Evolutionary conservation across 306 rosid species (phyloP).

Genomic region (Sphenostylis stenocarpa): DNA sequence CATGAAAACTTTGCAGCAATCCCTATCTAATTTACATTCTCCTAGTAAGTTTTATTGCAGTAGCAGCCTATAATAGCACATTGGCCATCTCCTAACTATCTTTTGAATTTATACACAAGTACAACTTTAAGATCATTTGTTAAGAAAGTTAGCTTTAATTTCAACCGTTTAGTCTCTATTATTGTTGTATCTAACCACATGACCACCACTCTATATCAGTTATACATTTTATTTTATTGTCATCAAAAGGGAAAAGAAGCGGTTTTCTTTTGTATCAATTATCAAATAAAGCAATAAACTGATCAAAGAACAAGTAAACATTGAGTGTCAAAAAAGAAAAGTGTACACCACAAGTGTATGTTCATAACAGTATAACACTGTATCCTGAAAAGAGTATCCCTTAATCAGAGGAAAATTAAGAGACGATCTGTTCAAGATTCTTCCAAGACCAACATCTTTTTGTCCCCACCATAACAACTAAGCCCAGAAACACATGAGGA

Average conservation of each 20-base stretch:
- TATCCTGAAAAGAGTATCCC: conserved; percentile 14
- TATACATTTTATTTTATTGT: background rate
- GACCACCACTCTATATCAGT: background rate
- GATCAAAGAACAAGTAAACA: background rate
- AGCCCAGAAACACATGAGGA: conserved; percentile 35
- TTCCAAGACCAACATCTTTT: conserved; percentile 31
- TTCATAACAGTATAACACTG: conserved; percentile 16
- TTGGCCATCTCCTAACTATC: background rate
- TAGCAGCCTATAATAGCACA: background rate
- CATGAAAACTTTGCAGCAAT: conserved; percentile 36
- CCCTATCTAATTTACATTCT: conserved; percentile 2
- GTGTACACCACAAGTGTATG: background rate
- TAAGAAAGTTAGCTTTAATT: conserved; percentile 10
- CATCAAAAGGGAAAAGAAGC: background rate
- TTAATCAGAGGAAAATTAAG: conserved; percentile 42
- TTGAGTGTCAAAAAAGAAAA: conserved; percentile 23
- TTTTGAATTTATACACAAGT: background rate
- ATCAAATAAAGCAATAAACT: conserved; percentile 2
- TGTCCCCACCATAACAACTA: conserved; percentile 45
- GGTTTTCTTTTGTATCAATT: background rate
- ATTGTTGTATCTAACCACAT: background rate
- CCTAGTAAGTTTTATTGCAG: background rate
- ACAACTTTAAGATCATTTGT: conserved; percentile 18
- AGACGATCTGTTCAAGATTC: conserved; percentile 35
- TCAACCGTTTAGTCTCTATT: background rate